These are phyloP conservation scores for Kondoa subrosea DNA, from an alignment of 768 basidiomycete species.

Conservation along the genomic window DNA sequence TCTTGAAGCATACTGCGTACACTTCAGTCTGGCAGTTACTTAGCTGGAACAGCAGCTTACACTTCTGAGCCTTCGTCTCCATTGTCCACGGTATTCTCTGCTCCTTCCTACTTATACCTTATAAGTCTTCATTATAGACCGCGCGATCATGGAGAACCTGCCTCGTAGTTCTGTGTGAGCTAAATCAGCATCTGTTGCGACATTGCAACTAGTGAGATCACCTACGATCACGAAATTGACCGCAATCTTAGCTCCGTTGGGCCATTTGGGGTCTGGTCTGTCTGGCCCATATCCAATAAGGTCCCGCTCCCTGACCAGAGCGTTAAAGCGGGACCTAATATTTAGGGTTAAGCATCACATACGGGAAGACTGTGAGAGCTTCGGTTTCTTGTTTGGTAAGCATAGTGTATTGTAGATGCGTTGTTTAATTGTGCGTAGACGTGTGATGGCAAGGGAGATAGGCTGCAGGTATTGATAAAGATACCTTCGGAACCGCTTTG, in stretches of 20 bases:
- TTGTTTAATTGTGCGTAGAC: too few relatives aligned
- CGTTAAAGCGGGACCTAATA: too few relatives aligned
- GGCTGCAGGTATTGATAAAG: too few relatives aligned
- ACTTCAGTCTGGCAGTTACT: background rate
- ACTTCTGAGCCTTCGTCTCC: conserved; percentile 12
- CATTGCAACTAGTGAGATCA: background rate
- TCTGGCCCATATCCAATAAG: conserved; percentile 7
- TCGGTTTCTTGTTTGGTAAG: background rate
- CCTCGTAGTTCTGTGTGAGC: background rate
- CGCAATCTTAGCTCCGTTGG: conserved; percentile 20
- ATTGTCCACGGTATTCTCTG: conserved; percentile 21
- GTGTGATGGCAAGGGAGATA: too few relatives aligned
- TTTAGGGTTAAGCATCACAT: too few relatives aligned
- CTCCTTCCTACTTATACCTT: conserved; percentile 13
- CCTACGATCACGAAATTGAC: conserved; percentile 14
- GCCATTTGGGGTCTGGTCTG: conserved; percentile 8
- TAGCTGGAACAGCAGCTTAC: conserved; percentile 8
- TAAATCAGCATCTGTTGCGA: background rate
- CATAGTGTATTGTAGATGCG: too few relatives aligned
- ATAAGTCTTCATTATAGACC: background rate
- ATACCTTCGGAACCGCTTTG: too few relatives aligned
- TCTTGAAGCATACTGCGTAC: conserved; percentile 2
- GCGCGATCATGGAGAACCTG: background rate
- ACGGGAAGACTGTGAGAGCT: background rate
- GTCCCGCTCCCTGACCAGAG: too few relatives aligned